phyloP scores from a whole-genome alignment of 352 stramenopile genomes.

The Phytophthora sansomeana region DNA sequence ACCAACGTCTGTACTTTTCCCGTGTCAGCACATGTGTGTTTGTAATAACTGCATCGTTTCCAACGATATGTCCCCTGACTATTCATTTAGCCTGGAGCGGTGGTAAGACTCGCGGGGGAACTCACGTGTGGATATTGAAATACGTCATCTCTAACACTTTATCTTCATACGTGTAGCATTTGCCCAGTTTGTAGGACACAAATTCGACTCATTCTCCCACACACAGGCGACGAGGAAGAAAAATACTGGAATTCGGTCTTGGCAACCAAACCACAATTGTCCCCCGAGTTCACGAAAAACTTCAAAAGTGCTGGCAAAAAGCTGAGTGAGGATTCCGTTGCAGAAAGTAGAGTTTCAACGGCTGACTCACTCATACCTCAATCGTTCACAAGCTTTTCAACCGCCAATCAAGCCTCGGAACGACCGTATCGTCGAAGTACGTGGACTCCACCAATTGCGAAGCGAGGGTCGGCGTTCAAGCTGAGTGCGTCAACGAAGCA shows the following conservation, averaged over 20 bases:
- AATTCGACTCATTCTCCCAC: slow-evolving; percentile 64
- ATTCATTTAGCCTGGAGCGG: slow-evolving; percentile 30
- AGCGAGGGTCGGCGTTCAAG: background rate
- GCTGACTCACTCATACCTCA: background rate
- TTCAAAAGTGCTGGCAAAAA: slow-evolving; percentile 23
- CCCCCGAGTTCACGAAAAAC: slow-evolving; percentile 56
- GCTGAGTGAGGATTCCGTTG: slow-evolving; percentile 7
- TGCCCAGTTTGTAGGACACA: slow-evolving; percentile 73
- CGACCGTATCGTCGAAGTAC: background rate
- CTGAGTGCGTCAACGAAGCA: background rate
- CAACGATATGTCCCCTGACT: slow-evolving; percentile 49
- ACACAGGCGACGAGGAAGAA: slow-evolving; percentile 61
- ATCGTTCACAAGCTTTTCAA: background rate
- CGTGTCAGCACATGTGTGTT: slow-evolving; percentile 72
- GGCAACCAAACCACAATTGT: slow-evolving; percentile 54
- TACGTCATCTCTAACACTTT: background rate
- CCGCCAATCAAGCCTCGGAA: background rate
- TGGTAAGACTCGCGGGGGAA: slow-evolving; percentile 33
- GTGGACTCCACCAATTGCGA: background rate
- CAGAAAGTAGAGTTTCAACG: no score
- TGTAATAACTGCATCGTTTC: slow-evolving; percentile 60
- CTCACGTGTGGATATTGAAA: no score
- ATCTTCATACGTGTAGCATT: slow-evolving; percentile 29
- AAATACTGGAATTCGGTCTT: slow-evolving; percentile 73
- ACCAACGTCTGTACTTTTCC: slow-evolving; percentile 37